Percentiles rank a stretch among this genome's conserved stretches.
phyloP scores from a whole-genome alignment of 495 filamentous ascomycete species.

The Poronia punctata region DNA sequence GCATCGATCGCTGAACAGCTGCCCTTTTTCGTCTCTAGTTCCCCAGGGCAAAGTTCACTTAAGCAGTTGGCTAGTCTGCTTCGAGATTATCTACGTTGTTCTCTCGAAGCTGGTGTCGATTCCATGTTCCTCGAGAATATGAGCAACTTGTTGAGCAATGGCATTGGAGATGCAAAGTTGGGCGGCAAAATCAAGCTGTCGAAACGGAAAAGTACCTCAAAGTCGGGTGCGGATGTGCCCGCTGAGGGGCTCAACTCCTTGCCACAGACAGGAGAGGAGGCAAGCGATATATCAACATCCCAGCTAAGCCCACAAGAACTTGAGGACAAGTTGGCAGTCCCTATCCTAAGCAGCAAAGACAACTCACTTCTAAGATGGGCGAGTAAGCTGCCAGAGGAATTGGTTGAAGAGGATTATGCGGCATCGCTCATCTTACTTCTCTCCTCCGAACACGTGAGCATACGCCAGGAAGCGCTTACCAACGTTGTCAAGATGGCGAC shows the following conservation, averaged over 20 bases:
- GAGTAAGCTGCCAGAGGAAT: constrained; percentile 63
- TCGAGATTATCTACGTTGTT: constrained; percentile 18
- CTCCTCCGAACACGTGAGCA: constrained; percentile 62
- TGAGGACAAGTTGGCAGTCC: constrained; percentile 27
- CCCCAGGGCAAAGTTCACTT: constrained; percentile 11
- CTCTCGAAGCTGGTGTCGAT: constrained; percentile 16
- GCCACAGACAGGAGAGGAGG: neutral
- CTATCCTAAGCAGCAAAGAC: constrained; percentile 39
- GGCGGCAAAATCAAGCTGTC: constrained; percentile 11
- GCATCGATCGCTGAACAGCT: constrained; percentile 69
- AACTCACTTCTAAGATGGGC: constrained; percentile 61
- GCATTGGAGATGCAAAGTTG: constrained; percentile 15
- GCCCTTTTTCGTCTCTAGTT: constrained; percentile 54
- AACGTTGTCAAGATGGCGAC: constrained; percentile 57
- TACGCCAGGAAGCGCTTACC: constrained; percentile 67
- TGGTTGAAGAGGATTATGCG: constrained; percentile 65
- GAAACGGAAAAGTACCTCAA: constrained; percentile 3
- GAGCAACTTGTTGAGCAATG: constrained; percentile 11
- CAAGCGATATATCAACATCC: neutral
- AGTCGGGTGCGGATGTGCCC: neutral
- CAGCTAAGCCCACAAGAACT: constrained; percentile 19
- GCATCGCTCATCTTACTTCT: constrained; percentile 64
- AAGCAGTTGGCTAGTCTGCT: constrained; percentile 17
- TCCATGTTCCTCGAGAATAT: constrained; percentile 13
- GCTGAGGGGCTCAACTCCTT: neutral